A percentile compares a stretch with the other conserved stretches of the same genome.
Conservation (phyloP, 164 flowering plant genomes). For the Nymphaea thermarum region DNA sequence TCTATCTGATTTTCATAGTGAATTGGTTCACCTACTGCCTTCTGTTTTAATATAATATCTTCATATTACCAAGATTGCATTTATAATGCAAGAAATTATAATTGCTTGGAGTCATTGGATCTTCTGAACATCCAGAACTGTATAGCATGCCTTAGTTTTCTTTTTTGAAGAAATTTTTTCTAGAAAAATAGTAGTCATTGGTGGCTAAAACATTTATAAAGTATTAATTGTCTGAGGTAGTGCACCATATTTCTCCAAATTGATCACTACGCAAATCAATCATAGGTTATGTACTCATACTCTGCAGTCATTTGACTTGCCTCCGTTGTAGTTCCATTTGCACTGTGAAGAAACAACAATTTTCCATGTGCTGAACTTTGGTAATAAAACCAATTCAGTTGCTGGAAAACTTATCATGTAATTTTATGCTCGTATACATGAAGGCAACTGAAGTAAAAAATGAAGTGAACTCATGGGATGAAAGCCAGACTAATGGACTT, state of each 20-base stretch:
- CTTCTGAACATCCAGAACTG: too few species aligned
- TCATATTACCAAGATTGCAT: too few species aligned
- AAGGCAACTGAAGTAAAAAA: slow-evolving; percentile 41
- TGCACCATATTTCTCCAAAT: background rate
- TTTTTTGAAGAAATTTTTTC: too few species aligned
- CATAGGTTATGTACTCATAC: background rate
- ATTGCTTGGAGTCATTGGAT: too few species aligned
- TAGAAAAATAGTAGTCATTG: background rate
- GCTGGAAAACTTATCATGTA: slow-evolving; percentile 3
- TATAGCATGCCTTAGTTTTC: too few species aligned
- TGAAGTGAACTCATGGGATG: slow-evolving; percentile 64
- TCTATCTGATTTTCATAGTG: too few species aligned
- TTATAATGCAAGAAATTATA: too few species aligned
- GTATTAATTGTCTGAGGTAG: too few species aligned
- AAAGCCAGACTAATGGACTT: slow-evolving; percentile 53
- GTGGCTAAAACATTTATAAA: background rate
- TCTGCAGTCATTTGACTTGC: background rate
- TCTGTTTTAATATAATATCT: too few species aligned
- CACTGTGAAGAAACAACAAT: background rate
- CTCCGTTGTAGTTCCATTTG: background rate
- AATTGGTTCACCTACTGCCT: too few species aligned
- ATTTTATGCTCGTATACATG: slow-evolving; percentile 8
- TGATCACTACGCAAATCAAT: background rate
- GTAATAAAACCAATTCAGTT: background rate
- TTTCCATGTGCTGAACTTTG: background rate